Conservation (phyloP, 495 filamentous ascomycete species). For the Darksidea phi region DNA sequence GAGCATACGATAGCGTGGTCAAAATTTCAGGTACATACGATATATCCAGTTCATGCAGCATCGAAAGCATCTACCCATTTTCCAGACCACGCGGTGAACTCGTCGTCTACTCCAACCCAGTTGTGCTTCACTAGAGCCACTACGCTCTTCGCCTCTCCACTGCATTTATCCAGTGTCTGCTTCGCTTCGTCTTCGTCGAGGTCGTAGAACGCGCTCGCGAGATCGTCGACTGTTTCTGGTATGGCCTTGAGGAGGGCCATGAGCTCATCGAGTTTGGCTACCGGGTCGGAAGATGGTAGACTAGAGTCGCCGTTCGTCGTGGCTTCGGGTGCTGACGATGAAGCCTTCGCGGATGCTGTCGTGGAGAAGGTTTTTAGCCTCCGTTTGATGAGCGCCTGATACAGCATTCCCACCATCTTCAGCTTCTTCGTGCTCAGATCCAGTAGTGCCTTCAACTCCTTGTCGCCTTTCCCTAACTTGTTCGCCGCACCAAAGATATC, state of each 20-base stretch:
- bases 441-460: conserved; percentile 56
- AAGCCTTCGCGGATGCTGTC: neutral
- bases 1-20: no score
- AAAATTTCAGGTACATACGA: neutral
- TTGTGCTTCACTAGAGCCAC: conserved; percentile 20
- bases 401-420: conserved; percentile 58
- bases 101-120: conserved; percentile 41
- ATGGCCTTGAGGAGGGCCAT: conserved; percentile 45
- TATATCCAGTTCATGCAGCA: conserved; percentile 4
- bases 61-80: conserved; percentile 39
- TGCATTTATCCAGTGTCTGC: conserved; percentile 31
- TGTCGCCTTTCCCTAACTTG: conserved; percentile 56
- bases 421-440: conserved; percentile 57
- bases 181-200: conserved; percentile 46
- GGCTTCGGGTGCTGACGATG: neutral
- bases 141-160: conserved; percentile 35
- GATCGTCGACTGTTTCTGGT: conserved; percentile 50
- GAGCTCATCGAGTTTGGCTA: conserved; percentile 41
- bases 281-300: neutral
- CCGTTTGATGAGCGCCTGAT: conserved; percentile 60
- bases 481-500: conserved; percentile 54
- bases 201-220: conserved; percentile 53
- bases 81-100: conserved; percentile 41
- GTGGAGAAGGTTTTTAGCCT: conserved; percentile 55
- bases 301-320: neutral